Evolutionary conservation across 2,329 filamentous ascomycete genomes (phyloP).

Genomic region (Harringtonia aguacate): DNA sequence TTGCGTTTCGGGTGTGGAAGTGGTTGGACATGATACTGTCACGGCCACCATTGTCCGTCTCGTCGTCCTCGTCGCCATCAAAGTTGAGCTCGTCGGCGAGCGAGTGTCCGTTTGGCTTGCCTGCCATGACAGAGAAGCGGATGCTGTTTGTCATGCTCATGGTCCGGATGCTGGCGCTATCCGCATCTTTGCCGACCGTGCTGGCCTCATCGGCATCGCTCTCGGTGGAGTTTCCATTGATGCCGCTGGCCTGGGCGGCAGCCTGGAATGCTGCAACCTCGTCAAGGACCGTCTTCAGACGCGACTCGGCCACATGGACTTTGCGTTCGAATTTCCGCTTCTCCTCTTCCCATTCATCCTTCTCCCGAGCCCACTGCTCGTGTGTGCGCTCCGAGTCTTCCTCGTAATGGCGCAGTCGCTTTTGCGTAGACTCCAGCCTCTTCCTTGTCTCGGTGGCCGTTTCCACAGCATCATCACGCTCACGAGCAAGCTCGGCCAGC

Average conservation of each 20-base stretch:
- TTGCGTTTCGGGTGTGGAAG: constrained; percentile 41
- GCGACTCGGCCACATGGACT: constrained; percentile 79
- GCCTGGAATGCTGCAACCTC: constrained; percentile 68
- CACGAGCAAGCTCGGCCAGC: constrained; percentile 69
- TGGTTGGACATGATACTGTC: constrained; percentile 46
- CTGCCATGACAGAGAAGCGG: constrained; percentile 48
- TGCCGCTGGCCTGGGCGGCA: constrained; percentile 31
- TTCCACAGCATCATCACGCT: constrained; percentile 76
- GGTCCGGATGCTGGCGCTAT: constrained; percentile 62
- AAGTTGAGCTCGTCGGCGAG: constrained; percentile 88
- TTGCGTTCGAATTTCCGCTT: constrained; percentile 73
- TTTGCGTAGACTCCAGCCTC: constrained; percentile 68
- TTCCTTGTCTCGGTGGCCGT: constrained; percentile 60
- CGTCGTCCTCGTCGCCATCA: constrained; percentile 64
- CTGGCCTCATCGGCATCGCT: constrained; percentile 46
- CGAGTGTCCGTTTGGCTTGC: constrained; percentile 56
- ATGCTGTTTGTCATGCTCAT: constrained; percentile 64
- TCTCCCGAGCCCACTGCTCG: constrained; percentile 73
- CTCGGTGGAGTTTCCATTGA: constrained; percentile 27
- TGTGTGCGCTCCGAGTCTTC: constrained; percentile 73
- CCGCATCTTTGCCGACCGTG: constrained; percentile 47
- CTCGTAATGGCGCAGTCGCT: constrained; percentile 67
- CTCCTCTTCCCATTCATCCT: constrained; percentile 74
- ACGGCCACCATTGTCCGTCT: constrained; percentile 62
- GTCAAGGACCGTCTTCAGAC: constrained; percentile 73